phyloP scores from a whole-genome alignment of 2,329 filamentous ascomycete genomes.

The Aspergillus sp. region DNA sequence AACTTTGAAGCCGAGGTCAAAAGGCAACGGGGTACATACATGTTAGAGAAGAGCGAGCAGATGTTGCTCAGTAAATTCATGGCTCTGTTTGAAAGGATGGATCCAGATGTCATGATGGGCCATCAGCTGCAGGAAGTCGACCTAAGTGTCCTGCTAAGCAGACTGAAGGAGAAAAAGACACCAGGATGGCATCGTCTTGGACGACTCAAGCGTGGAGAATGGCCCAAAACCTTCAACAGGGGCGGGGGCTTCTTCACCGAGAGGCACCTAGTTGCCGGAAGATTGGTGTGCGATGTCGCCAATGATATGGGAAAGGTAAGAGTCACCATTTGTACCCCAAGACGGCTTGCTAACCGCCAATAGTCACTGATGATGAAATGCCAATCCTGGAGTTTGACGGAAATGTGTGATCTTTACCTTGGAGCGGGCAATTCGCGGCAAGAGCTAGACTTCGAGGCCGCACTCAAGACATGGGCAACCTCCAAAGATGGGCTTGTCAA shows the following conservation, averaged over 20 bases:
- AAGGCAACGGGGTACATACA: conserved; percentile 73
- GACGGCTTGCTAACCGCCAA: conserved; percentile 23
- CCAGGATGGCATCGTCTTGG: conserved; percentile 94
- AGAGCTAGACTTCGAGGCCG: conserved; percentile 85
- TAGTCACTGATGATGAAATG: conserved; percentile 91
- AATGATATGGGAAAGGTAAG: conserved; percentile 86
- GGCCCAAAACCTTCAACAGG: conserved; percentile 85
- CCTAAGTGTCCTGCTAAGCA: conserved; percentile 84
- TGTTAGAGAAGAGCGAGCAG: conserved; percentile 77
- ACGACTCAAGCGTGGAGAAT: conserved; percentile 75
- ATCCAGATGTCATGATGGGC: conserved; percentile 91
- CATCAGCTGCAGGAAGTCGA: conserved; percentile 98
- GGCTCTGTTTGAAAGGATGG: conserved; percentile 80
- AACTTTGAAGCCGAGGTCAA: conserved; percentile 80
- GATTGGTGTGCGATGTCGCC: conserved; percentile 86
- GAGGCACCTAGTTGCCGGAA: conserved; percentile 82
- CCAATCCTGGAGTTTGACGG: conserved; percentile 95
- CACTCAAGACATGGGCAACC: conserved; percentile 81
- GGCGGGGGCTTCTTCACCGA: conserved; percentile 90
- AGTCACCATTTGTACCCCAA: not conserved
- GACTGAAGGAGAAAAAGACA: conserved; percentile 85
- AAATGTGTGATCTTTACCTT: conserved; percentile 94
- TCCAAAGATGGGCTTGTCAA: conserved; percentile 86
- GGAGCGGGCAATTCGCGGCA: conserved; percentile 68
- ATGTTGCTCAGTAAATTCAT: conserved; percentile 87